These are phyloP conservation scores for Senna siamea DNA, from an alignment of 306 rosid species.

Conservation along the genomic window DNA sequence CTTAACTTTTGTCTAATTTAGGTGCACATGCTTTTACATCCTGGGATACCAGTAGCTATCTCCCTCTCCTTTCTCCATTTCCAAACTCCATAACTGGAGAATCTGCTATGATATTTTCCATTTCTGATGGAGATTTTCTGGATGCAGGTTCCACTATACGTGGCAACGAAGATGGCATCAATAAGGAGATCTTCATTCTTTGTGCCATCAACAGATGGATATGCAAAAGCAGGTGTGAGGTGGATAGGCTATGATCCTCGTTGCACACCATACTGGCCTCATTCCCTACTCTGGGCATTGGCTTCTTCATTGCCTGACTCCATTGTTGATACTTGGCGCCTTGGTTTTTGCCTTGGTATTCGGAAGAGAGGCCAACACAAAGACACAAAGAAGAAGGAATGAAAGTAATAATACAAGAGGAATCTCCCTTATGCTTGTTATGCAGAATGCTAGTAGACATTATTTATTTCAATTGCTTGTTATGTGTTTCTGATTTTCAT, in stretches of 20 bases:
- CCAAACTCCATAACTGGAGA: neutral
- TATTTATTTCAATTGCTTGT: constrained; percentile 24
- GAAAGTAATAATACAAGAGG: neutral
- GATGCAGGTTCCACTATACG: constrained; percentile 84
- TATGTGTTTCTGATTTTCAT: constrained; percentile 9
- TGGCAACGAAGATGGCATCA: constrained; percentile 98
- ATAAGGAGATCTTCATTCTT: constrained; percentile 85
- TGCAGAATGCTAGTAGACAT: constrained; percentile 28
- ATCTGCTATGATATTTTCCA: constrained; percentile 3
- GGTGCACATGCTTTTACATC: constrained; percentile 12
- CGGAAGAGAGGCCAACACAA: constrained; percentile 88
- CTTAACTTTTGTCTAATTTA: too few relatives aligned
- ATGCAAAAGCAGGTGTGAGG: constrained; percentile 77
- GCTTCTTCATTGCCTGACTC: constrained; percentile 63
- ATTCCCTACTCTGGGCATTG: constrained; percentile 80
- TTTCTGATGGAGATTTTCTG: constrained; percentile 36
- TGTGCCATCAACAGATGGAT: constrained; percentile 84
- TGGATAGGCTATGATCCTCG: constrained; percentile 95
- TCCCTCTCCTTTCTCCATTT: constrained; percentile 6
- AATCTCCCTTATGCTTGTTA: constrained; percentile 9
- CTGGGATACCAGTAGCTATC: neutral
- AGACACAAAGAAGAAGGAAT: constrained; percentile 72
- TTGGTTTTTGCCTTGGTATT: constrained; percentile 64
- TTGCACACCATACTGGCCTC: constrained; percentile 98
- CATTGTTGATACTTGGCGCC: constrained; percentile 76